These are phyloP conservation scores for Didymella lethalis DNA, from an alignment of 2,329 filamentous ascomycete species.

Conservation along the genomic window DNA sequence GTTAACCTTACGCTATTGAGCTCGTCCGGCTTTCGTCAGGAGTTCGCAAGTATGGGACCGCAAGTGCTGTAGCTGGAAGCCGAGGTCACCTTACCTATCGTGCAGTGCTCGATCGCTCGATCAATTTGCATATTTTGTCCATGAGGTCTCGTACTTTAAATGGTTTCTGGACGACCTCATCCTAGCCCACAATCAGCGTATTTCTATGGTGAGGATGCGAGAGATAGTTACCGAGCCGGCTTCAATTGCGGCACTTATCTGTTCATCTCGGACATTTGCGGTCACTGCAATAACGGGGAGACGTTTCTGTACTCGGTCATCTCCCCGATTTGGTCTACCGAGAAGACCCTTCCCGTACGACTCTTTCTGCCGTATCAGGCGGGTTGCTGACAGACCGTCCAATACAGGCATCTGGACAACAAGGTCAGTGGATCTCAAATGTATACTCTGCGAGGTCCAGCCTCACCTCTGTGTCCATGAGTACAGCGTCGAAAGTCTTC, in stretches of 20 bases:
- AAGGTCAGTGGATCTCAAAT: slow-evolving; percentile 18
- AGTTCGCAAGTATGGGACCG: not conserved
- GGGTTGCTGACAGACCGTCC: slow-evolving; percentile 34
- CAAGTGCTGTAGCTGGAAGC: not conserved
- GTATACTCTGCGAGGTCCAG: not conserved
- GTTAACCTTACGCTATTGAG: not conserved
- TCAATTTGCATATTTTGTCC: slow-evolving; percentile 31
- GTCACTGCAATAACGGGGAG: slow-evolving; percentile 40
- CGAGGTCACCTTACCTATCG: not conserved
- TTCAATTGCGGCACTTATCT: slow-evolving; percentile 2
- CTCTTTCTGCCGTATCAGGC: slow-evolving; percentile 30
- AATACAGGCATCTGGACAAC: slow-evolving; percentile 36
- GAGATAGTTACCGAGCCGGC: slow-evolving; percentile 1
- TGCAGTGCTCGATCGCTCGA: not conserved
- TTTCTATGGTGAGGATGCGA: not conserved
- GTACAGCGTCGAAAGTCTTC: slow-evolving; percentile 40
- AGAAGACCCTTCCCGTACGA: not conserved
- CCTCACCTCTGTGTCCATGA: slow-evolving; percentile 57
- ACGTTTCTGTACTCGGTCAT: slow-evolving; percentile 20
- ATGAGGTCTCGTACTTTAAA: slow-evolving; percentile 46
- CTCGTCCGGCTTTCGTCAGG: not conserved
- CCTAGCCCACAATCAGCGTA: slow-evolving; percentile 6
- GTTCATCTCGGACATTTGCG: slow-evolving; percentile 32
- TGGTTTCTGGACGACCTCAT: slow-evolving; percentile 47
- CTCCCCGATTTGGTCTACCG: slow-evolving; percentile 30